phyloP scores from a whole-genome alignment of 345 rosid species.

The Brassica nigra region DNA sequence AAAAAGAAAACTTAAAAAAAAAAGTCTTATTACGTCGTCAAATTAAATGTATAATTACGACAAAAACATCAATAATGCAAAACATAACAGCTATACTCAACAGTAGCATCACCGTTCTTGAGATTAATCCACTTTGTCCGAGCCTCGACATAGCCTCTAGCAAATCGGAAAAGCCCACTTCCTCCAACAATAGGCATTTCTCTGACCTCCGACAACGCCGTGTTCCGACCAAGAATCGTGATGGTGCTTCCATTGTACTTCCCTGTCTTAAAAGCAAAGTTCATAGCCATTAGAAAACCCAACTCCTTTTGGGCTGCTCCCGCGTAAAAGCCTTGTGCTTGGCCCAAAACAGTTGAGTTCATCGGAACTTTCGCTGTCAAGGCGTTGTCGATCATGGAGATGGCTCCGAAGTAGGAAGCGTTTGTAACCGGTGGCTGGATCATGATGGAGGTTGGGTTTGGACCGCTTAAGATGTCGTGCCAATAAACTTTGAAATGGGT shows the following conservation, averaged over 20 bases:
- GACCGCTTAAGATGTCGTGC: conserved; percentile 66
- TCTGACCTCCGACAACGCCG: conserved; percentile 50
- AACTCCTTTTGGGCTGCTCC: conserved; percentile 55
- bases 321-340: conserved; percentile 76
- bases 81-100: conserved; percentile 60
- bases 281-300: conserved; percentile 69
- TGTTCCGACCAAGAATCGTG: conserved; percentile 67
- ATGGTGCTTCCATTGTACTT: conserved; percentile 72
- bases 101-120: conserved; percentile 47
- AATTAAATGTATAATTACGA: conserved; percentile 11
- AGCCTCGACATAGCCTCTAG: conserved; percentile 68
- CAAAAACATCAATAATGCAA: conserved; percentile 6
- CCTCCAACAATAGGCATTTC: conserved; percentile 85
- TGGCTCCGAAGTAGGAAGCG: conserved; percentile 48
- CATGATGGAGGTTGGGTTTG: conserved; percentile 50
- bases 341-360: conserved; percentile 63
- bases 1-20: not conserved
- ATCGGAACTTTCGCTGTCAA: conserved; percentile 56
- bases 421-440: conserved; percentile 47
- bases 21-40: not conserved
- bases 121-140: conserved; percentile 47
- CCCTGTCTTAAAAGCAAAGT: conserved; percentile 65
- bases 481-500: conserved; percentile 65
- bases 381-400: conserved; percentile 68
- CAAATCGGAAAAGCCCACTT: conserved; percentile 77